Percentiles rank a stretch among this genome's conserved stretches.
These are phyloP conservation scores for Andrographis paniculata DNA, from an alignment of 305 asterid species.

Conservation along the genomic window DNA sequence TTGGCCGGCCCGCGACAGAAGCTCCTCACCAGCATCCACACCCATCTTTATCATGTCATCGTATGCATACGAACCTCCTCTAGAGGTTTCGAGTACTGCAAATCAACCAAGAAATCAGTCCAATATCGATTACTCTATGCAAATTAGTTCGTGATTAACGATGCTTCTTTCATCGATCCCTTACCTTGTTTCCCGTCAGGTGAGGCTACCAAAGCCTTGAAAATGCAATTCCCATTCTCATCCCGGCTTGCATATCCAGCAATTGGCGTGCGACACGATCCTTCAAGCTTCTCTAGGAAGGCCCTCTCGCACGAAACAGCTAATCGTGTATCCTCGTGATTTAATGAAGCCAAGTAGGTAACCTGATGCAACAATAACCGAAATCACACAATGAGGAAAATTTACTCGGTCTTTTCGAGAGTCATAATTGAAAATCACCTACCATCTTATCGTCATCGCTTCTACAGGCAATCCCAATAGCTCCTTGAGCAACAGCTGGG, in stretches of 20 bases:
- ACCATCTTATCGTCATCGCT: conserved; percentile 80
- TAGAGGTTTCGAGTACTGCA: conserved; percentile 71
- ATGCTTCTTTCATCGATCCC: background rate
- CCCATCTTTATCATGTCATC: conserved; percentile 86
- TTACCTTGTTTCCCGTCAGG: conserved; percentile 70
- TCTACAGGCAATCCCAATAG: conserved; percentile 90
- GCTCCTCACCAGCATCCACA: conserved; percentile 87
- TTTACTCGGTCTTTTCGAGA: too few species aligned
- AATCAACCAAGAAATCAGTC: too few species aligned
- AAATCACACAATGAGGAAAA: too few species aligned
- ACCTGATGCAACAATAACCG: too few species aligned
- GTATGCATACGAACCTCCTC: conserved; percentile 62
- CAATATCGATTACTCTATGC: too few species aligned
- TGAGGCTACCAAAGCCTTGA: conserved; percentile 80
- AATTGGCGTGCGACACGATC: conserved; percentile 90
- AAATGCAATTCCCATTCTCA: conserved; percentile 65
- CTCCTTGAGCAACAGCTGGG: conserved; percentile 98
- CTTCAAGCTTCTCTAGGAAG: conserved; percentile 68
- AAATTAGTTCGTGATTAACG: background rate
- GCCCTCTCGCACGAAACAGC: conserved; percentile 92
- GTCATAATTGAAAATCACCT: conserved; percentile 16
- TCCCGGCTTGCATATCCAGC: conserved; percentile 83
- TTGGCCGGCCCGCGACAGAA: conserved; percentile 76
- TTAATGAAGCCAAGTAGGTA: conserved; percentile 53
- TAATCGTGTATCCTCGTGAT: conserved; percentile 83